A percentile compares a stretch with the other conserved stretches of the same genome.
Conservation (phyloP, 140 eudicot species). For the Senecio squalidus region DNA sequence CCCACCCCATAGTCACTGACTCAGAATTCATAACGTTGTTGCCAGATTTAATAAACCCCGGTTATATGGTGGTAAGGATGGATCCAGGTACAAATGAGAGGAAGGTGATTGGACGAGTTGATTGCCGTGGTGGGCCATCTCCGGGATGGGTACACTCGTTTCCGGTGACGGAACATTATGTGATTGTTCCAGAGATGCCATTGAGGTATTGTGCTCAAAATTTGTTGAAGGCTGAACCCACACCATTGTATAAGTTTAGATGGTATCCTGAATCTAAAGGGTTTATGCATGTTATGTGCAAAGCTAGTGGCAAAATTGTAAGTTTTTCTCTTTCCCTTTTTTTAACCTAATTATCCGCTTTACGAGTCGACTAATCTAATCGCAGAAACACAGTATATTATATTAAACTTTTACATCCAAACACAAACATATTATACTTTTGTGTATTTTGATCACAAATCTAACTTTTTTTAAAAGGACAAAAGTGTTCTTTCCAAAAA, state of each 20-base stretch:
- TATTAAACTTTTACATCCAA: too few species aligned
- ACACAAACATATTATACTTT: too few species aligned
- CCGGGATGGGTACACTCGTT: constrained; percentile 99
- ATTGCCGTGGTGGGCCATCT: constrained; percentile 80
- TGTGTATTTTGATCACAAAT: too few species aligned
- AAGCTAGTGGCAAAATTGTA: constrained; percentile 85
- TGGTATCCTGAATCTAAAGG: constrained; percentile 94
- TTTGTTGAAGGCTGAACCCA: constrained; percentile 87
- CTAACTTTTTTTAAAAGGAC: too few species aligned
- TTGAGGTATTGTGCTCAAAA: constrained; percentile 86
- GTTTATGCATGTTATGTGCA: constrained; percentile 93
- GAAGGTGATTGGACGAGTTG: constrained; percentile 75
- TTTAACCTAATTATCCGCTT: too few species aligned
- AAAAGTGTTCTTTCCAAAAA: too few species aligned
- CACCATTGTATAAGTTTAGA: constrained; percentile 86
- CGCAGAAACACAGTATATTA: too few species aligned
- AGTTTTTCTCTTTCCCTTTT: constrained; percentile 11
- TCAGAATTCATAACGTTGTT: constrained; percentile 63
- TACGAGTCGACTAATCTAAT: too few species aligned
- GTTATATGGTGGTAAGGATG: constrained; percentile 81
- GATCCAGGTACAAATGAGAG: constrained; percentile 71
- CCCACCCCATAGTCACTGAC: constrained; percentile 91
- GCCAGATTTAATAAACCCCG: constrained; percentile 82
- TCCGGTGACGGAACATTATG: constrained; percentile 88
- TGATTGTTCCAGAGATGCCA: constrained; percentile 96